A percentile compares a stretch with the other conserved stretches of the same genome.
phyloP scores from a whole-genome alignment of 345 rosid species.

The Melaleuca quinquenervia region DNA sequence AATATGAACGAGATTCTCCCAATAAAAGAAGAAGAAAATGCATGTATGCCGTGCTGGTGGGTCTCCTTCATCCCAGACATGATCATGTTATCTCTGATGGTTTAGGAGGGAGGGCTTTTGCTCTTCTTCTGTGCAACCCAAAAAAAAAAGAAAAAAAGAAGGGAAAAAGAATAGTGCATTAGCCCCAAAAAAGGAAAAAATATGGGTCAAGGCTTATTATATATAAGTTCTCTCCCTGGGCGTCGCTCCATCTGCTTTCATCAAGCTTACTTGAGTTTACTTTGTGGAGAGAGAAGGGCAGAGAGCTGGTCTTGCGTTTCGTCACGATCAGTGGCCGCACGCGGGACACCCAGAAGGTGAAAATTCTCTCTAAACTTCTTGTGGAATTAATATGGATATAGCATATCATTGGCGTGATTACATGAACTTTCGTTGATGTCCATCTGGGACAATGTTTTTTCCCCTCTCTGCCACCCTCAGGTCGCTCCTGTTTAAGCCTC shows the following conservation, averaged over 20 bases:
- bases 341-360: slow-evolving; percentile 51
- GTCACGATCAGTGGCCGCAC: slow-evolving; percentile 52
- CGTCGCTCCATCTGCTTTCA: neutral
- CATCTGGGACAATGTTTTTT: neutral
- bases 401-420: neutral
- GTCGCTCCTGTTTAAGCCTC: neutral
- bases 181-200: neutral
- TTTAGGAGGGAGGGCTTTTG: neutral
- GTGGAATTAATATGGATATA: neutral
- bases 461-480: neutral
- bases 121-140: neutral
- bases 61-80: neutral
- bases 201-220: neutral
- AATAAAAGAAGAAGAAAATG: neutral
- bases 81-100: neutral
- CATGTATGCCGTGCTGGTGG: neutral
- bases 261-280: neutral
- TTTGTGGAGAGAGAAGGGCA: neutral
- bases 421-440: neutral
- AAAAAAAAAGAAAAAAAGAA: neutral
- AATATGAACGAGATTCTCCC: neutral
- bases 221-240: neutral
- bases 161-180: neutral
- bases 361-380: slow-evolving; percentile 11
- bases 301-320: slow-evolving; percentile 13